Evolutionary conservation across 768 basidiomycete species (phyloP), one percentile per base, ranked within the genome.

Genomic region (Steccherinum ochraceum): DNA sequence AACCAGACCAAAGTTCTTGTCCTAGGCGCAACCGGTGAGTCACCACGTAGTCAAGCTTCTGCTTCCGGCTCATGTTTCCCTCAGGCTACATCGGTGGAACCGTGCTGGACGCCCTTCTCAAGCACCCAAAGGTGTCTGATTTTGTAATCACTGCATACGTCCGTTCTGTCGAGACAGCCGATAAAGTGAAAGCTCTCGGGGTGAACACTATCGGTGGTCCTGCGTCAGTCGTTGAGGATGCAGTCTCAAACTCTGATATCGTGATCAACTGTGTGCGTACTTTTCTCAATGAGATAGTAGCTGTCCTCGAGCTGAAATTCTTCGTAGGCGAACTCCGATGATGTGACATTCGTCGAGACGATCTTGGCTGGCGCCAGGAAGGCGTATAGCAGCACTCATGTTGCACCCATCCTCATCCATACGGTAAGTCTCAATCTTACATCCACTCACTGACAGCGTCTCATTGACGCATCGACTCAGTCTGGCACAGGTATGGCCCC

Each of bases 11-110:
- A n/a, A n/a, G n/a, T n/a, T n/a, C n/a, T n/a, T n/a, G n/a, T n/a
- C n/a, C n/a, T n/a, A n/a, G n/a, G n/a, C n/a, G n/a, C n/a, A n/a
- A n/a, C n/a, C n/a, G n/a, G n/a, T n/a, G n/a, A n/a, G n/a, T n/a
- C n/a, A n/a, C n/a, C n/a, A n/a, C n/a, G n/a, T n/a, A n/a, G n/a
- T n/a, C n/a, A n/a, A n/a, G n/a, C n/a, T n/a, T n/a, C n/a, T n/a
- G n/a, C n/a, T n/a, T n/a, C n/a, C n/a, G n/a, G n/a, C n/a, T n/a
- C n/a, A n/a, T n/a, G n/a, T n/a, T n/a, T 44, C 12, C 11, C 12
- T 12, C 25, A 77, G 80, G 79, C 12, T 83, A 81, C 61, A 77
- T 81, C 43, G 79, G 80, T 1, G 81, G 79, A 19, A 71, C 74
- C 3, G 75, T 81, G 30, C 69, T 83, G 2, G 52, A 68, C 3